Evolutionary conservation across 78 protist genomes (phyloP), one percentile per base, ranked within the genome.

Genomic region (Tieghemostelium lacteum): DNA sequence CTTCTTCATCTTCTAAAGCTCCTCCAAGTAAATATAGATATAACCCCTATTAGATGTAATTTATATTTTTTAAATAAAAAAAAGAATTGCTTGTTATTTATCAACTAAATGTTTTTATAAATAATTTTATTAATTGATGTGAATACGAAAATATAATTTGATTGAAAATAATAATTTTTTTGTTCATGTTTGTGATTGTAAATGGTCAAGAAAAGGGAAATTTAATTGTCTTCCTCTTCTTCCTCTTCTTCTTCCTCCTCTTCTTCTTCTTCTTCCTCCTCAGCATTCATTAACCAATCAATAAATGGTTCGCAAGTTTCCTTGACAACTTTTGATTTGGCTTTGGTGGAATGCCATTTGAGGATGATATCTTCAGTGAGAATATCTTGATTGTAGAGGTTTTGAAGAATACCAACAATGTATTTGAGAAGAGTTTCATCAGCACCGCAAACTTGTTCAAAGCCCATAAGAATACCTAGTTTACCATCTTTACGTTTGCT

Each of bases 201-300:
- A n/a, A n/a, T n/a, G n/a, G n/a, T n/a, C n/a, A n/a, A n/a, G n/a
- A n/a, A n/a, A n/a, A n/a, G n/a, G n/a, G n/a, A n/a, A n/a, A n/a
- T n/a, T n/a, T n/a, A n/a, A n/a, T n/a, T n/a, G n/a, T n/a, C 52
- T 45, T 45, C 52, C 10, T 45, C 52, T 6, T 10, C 52, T 45
- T 28, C 67, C 29, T 28, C 36, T 64, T 64, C n/a, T 36, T 39
- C 26, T 34, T 78, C 73, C 17, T 78, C 77, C 6, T 66, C 88
- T 26, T 66, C 74, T 19, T 78, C 73, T 34, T 80, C 88, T 3
- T 80, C 88, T 28, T 80, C 88, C 29, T 80, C 88, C 31, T 75
- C 94, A 73, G 78, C 87, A 83, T 28, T 83, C 54, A 66, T 58
- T 70, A 88, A 78, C 94, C 94, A 88, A 19, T 75, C 88, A 42